phyloP scores from a whole-genome alignment of 768 basidiomycete species.

The Lepiota brunneoincarnata region DNA sequence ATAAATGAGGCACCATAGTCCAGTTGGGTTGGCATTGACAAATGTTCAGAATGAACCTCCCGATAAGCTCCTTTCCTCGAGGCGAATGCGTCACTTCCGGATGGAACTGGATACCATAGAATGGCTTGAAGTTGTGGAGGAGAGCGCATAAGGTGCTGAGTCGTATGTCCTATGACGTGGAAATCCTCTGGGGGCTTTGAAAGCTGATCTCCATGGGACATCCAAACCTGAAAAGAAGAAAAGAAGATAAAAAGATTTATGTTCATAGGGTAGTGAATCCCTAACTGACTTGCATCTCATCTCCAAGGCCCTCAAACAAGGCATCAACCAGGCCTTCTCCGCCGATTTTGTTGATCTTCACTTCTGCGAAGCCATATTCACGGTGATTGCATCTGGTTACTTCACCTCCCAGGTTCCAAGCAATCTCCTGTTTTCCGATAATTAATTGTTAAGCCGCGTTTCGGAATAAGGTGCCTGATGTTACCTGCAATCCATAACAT shows the following conservation, averaged over 20 bases:
- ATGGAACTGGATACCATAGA: slow-evolving; percentile 98
- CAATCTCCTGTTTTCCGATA: slow-evolving; percentile 70
- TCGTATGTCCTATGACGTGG: slow-evolving; percentile 83
- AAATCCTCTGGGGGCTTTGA: slow-evolving; percentile 79
- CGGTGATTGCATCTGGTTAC: slow-evolving; percentile 87
- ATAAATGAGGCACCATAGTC: slow-evolving; percentile 74
- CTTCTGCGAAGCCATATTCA: slow-evolving; percentile 91
- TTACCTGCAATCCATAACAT: slow-evolving; percentile 93
- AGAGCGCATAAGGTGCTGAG: slow-evolving; percentile 93
- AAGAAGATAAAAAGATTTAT: slow-evolving; percentile 7
- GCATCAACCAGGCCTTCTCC: slow-evolving; percentile 55
- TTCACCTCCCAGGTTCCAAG: slow-evolving; percentile 80
- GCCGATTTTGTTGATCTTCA: slow-evolving; percentile 68
- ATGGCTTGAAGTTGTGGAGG: slow-evolving; percentile 82
- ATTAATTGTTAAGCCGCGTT: background rate
- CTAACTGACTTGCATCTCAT: slow-evolving; percentile 80
- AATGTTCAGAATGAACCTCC: slow-evolving; percentile 78
- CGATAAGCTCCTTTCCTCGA: slow-evolving; percentile 86
- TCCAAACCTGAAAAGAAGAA: slow-evolving; percentile 78
- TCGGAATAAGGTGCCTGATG: slow-evolving; percentile 14
- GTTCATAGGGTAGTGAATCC: background rate
- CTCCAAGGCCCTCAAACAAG: slow-evolving; percentile 84
- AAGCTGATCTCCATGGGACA: slow-evolving; percentile 98
- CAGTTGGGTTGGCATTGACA: slow-evolving; percentile 81
- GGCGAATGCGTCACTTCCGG: slow-evolving; percentile 96